Base-by-base conservation (phyloP, 2,329 filamentous ascomycete species). In the Aspergillus clavatus region DNA sequence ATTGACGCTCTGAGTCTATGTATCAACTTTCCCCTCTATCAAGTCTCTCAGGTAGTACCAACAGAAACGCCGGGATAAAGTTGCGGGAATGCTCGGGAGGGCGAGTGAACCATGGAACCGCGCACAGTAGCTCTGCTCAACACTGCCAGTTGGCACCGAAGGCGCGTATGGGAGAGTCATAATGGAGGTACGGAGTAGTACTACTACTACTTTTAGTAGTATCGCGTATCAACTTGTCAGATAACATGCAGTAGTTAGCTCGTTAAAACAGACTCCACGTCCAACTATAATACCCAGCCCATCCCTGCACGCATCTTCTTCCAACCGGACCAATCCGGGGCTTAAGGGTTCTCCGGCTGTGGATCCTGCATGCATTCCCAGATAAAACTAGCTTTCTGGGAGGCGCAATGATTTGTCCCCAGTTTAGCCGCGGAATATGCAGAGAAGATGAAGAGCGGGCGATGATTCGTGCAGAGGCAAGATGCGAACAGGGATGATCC, bases 401-500 rank as follows among this genome's bases (percentile, higher is more conserved):
- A 4, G 11, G 27, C 12, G 11, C 12, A n/a, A 29, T 29, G 14
- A 16, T 33, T 33, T 18, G 29, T n/a, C 29, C 29, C 8, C 29
- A 33, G 18, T 18, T 33, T 33, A 10, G 14, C 14, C 14, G 14
- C 14, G 1, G 14, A 18, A 33, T 33, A 16, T 18, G 29, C 29
- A 18, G 29, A 33, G 14, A 33, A 18, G 7, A 33, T 33, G 7
- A 2, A 33, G 14, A n/a, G 14, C 11, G 7, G 22, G 31, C 29
- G n/a, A n/a, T n/a, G n/a, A n/a, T 24, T 27, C 18, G 39, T 19
- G 39, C 14, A 33, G 27, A 39, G 35, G 42, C 16, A 22, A n/a
- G n/a, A n/a, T n/a, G n/a, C n/a, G 33, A 42, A 46, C 41, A 56
- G 50, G 52, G 53, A 50, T 51, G 27, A 45, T 43, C 49, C 46